Evolutionary conservation across 805 yeast species (phyloP), one percentile per base, ranked within the genome.

Genomic region (Yamadazyma laniorum): DNA sequence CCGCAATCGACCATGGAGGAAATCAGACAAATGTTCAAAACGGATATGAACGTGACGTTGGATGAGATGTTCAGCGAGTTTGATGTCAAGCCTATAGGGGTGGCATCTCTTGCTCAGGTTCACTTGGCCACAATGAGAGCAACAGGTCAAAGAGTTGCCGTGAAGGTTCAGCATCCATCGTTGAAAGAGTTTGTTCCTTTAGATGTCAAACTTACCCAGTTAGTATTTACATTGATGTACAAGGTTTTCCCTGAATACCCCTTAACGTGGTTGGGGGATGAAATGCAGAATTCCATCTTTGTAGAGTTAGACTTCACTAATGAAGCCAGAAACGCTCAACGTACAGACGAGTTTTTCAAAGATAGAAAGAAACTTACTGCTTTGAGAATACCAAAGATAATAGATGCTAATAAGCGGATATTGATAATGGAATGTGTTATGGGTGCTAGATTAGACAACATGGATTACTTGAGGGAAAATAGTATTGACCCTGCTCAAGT

Each of bases 91-190:
- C 99, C 99, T 0, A 80, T 93, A 29, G 99, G 99, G 1, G 95
- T 87, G 4, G 99, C 99, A 0, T 87, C 96, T 1, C 69, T 93
- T 47, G 99, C 99, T 0, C 99, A 93, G 55, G 99, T 93, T 4
- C 98, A 93, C 62, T 64, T 70, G 17, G 99, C 95, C 0, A 72
- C 59, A 2, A 56, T 90, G 37, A 72, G 65, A 40, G 63, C 56
- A 3, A 72, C 71, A 1, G 86, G 85, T 2, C 74, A 80, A 43
- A 77, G 72, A 51, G 98, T 91, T 3, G 99, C 99, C 1, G 95
- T 93, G 16, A 93, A 93, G 55, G 75, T 91, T 29, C 99, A 93
- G 59, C 98, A 90, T 58, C 99, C 99, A 0, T 75, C 87, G 2
- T 66, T 93, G 37, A 75, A 79, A 32, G 85, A 84, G 50, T 93